Evolutionary conservation across 2,329 filamentous ascomycete species (phyloP).

Genomic region (Trichoderma sp.): DNA sequence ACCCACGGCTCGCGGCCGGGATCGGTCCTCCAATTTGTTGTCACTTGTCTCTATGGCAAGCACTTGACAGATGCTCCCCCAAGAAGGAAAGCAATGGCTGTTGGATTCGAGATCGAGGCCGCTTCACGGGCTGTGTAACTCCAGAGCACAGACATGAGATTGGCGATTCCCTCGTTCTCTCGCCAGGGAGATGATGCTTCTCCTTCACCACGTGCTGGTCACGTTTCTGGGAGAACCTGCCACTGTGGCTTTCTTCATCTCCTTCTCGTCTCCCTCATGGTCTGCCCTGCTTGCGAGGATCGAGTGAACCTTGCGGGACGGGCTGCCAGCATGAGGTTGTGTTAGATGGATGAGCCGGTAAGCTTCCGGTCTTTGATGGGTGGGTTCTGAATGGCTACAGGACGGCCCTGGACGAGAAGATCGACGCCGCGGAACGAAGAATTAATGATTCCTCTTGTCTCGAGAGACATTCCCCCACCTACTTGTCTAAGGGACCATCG

Average conservation of each 20-base stretch:
- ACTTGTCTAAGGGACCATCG: neutral
- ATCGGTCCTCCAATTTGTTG: neutral
- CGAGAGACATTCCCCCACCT: constrained; percentile 1
- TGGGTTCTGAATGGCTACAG: neutral
- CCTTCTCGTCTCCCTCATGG: neutral
- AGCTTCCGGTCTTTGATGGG: neutral
- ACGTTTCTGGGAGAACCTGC: neutral
- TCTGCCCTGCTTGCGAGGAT: neutral
- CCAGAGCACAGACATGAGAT: constrained; percentile 1
- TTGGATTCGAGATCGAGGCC: neutral
- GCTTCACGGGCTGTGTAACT: constrained; percentile 5
- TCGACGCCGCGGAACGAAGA: neutral
- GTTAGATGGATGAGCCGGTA: neutral
- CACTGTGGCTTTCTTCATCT: neutral
- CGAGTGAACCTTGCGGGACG: neutral
- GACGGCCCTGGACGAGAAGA: neutral
- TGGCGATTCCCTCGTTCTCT: neutral
- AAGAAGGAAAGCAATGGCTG: neutral
- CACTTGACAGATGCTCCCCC: neutral
- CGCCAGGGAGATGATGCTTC: neutral
- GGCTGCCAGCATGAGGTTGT: neutral
- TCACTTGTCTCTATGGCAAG: neutral
- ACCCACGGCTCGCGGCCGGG: neutral
- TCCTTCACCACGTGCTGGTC: constrained; percentile 8
- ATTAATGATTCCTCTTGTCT: neutral